These are phyloP conservation scores for Musa beccarii DNA, from an alignment of 176 grass and related monocot genomes.

Conservation along the genomic window DNA sequence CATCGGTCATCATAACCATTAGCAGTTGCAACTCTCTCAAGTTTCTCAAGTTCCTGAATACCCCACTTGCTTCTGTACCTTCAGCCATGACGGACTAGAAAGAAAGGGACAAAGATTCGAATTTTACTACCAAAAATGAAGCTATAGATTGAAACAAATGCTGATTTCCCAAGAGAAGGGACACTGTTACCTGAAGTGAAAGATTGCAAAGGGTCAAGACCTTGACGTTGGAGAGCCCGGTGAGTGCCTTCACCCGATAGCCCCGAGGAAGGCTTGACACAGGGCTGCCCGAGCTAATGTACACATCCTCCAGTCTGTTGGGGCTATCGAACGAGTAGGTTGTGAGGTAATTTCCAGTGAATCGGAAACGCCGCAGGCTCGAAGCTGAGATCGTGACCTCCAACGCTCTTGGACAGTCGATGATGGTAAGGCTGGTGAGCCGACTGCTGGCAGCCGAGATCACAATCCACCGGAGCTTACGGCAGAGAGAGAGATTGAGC, in stretches of 20 bases:
- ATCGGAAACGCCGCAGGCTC: constrained; percentile 51
- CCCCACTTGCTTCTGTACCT: constrained; percentile 11
- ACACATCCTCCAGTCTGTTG: constrained; percentile 39
- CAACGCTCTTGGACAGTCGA: constrained; percentile 56
- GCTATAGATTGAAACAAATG: neutral
- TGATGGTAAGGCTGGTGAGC: constrained; percentile 62
- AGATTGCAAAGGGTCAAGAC: constrained; percentile 76
- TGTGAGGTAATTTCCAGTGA: constrained; percentile 46
- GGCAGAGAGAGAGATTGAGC: constrained; percentile 54
- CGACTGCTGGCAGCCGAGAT: constrained; percentile 32
- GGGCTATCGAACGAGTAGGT: constrained; percentile 28
- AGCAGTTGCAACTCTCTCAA: constrained; percentile 72
- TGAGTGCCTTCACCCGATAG: constrained; percentile 18
- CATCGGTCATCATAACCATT: constrained; percentile 71
- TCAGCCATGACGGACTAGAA: constrained; percentile 20
- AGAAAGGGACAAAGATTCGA: neutral
- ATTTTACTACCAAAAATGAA: neutral
- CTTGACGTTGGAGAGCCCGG: constrained; percentile 48
- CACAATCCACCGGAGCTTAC: constrained; percentile 48
- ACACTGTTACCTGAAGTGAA: constrained; percentile 53
- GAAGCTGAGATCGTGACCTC: constrained; percentile 36
- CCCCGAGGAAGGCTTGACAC: neutral
- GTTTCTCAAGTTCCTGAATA: constrained; percentile 34
- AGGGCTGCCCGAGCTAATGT: constrained; percentile 50
- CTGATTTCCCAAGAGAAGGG: neutral